These are phyloP conservation scores for Ascochyta fabae DNA, from an alignment of 2,329 filamentous ascomycete species.

Conservation along the genomic window DNA sequence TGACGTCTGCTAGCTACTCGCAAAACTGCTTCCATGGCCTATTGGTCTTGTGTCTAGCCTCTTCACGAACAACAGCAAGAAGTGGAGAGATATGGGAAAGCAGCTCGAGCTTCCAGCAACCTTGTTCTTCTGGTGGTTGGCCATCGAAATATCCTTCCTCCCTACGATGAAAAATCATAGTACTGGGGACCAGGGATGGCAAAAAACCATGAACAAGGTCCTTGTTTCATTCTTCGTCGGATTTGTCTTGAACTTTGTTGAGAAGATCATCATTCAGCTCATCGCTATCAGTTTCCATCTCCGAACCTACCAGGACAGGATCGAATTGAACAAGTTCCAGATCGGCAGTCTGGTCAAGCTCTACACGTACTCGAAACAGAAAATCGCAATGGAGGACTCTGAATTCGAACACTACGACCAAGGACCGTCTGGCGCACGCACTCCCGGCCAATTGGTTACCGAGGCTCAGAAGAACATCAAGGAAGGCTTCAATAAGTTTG, in stretches of 20 bases:
- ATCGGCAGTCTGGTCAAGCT: conserved; percentile 72
- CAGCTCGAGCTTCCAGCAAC: conserved; percentile 85
- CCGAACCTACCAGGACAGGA: conserved; percentile 87
- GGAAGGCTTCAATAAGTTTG: conserved; percentile 78
- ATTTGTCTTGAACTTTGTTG: conserved; percentile 78
- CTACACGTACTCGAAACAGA: conserved; percentile 68
- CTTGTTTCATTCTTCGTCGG: conserved; percentile 85
- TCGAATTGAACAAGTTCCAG: conserved; percentile 91
- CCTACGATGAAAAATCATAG: conserved; percentile 78
- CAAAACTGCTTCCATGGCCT: conserved; percentile 68
- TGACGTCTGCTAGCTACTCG: conserved; percentile 57
- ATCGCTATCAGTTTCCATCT: conserved; percentile 93
- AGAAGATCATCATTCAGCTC: conserved; percentile 94
- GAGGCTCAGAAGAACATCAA: conserved; percentile 76
- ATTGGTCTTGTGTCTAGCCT: conserved; percentile 72
- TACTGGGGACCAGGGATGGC: conserved; percentile 69
- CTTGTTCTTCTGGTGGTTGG: conserved; percentile 90
- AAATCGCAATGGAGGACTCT: conserved; percentile 73
- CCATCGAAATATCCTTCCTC: conserved; percentile 82
- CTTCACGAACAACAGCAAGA: conserved; percentile 86
- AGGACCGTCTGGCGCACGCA: conserved; percentile 67
- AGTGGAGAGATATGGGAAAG: conserved; percentile 88
- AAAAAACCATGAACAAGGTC: conserved; percentile 80
- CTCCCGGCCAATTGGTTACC: conserved; percentile 74
- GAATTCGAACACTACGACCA: conserved; percentile 70